Percentiles rank a stretch among this genome's conserved stretches.
Evolutionary conservation across 1,284 basidiomycete genomes (phyloP).

Genomic region (Ustilago tritici): DNA sequence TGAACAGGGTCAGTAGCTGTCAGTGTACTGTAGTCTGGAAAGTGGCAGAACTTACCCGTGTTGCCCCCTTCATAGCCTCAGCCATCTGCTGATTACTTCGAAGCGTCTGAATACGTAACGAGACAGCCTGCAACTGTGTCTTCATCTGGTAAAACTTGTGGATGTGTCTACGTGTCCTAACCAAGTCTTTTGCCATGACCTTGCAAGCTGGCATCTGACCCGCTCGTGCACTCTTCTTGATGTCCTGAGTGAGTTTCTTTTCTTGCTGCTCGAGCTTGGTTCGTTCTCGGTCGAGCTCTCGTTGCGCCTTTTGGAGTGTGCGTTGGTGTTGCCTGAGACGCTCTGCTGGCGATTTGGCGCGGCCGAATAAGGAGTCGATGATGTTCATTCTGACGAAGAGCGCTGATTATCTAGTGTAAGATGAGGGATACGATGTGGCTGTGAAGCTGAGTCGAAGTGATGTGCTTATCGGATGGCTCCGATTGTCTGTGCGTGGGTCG

Average conservation of each 20-base stretch:
- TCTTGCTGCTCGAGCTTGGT: slow-evolving; percentile 89
- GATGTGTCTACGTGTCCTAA: slow-evolving; percentile 91
- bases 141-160: slow-evolving; percentile 99
- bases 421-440: no score
- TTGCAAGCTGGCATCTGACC: slow-evolving; percentile 91
- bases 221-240: slow-evolving; percentile 93
- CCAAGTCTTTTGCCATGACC: slow-evolving; percentile 98
- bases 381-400: slow-evolving; percentile 39
- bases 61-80: slow-evolving; percentile 97
- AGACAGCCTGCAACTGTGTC: slow-evolving; percentile 96
- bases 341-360: slow-evolving; percentile 93
- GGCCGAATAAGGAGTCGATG: slow-evolving; percentile 77
- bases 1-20: not conserved
- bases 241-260: slow-evolving; percentile 77
- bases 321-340: slow-evolving; percentile 95
- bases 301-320: slow-evolving; percentile 92
- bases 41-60: slow-evolving; percentile 74
- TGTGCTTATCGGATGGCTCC: not conserved
- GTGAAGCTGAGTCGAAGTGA: not conserved
- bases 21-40: not conserved
- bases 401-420: no score
- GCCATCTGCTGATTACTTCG: slow-evolving; percentile 99
- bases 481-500: not conserved
- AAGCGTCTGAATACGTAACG: slow-evolving; percentile 93
- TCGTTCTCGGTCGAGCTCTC: slow-evolving; percentile 95